These are phyloP conservation scores for Botrytis porri DNA, from an alignment of 2,329 filamentous ascomycete genomes.

Conservation along the genomic window DNA sequence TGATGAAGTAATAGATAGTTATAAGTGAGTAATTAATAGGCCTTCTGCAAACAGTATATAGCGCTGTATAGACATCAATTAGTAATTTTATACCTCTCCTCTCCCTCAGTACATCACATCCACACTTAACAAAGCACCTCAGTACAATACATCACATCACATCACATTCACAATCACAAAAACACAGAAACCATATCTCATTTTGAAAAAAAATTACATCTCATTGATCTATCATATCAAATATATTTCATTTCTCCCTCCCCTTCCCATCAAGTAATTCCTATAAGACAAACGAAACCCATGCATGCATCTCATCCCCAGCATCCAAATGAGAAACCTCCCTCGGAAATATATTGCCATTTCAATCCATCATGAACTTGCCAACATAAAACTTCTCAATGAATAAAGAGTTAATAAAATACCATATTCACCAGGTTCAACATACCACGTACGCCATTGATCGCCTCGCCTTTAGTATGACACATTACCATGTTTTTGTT, in stretches of 20 bases:
- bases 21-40: too few species aligned
- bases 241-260: background rate
- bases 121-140: background rate
- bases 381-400: background rate
- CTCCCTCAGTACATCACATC: background rate
- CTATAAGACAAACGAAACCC: background rate
- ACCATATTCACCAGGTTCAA: background rate
- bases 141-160: background rate
- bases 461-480: background rate
- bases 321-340: background rate
- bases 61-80: too few species aligned
- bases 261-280: background rate
- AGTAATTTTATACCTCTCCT: too few species aligned
- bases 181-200: background rate
- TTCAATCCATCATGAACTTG: background rate
- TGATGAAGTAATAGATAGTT: too few species aligned
- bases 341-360: background rate
- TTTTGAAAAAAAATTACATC: background rate
- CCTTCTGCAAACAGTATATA: too few species aligned
- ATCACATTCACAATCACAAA: background rate
- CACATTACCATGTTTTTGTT: background rate
- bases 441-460: constrained; percentile 7
- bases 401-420: background rate
- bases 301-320: background rate
- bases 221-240: background rate